phyloP scores from a whole-genome alignment of 192 early-diverging fungal species.

The Podila verticillata region DNA sequence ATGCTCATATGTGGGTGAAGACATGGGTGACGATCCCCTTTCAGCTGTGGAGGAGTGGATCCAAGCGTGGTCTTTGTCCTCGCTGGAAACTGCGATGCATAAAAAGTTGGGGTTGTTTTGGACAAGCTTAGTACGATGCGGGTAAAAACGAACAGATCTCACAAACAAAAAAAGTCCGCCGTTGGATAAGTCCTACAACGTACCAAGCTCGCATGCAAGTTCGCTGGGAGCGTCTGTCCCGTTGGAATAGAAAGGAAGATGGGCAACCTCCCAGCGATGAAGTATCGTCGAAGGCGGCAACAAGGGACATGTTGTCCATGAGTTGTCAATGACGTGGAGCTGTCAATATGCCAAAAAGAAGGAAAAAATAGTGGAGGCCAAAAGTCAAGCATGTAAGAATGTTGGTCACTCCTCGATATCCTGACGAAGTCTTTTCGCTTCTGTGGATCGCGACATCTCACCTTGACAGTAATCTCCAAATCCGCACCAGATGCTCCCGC shows the following conservation, averaged over 20 bases:
- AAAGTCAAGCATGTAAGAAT: neutral
- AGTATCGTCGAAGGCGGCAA: conserved; percentile 36
- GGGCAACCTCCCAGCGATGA: conserved; percentile 40
- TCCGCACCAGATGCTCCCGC: conserved; percentile 21
- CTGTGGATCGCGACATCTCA: neutral
- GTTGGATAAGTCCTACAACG: neutral
- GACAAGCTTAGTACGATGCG: too few species aligned
- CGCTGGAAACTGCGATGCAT: conserved; percentile 3
- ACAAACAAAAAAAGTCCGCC: too few species aligned
- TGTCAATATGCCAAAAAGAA: neutral
- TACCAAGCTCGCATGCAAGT: conserved; percentile 26
- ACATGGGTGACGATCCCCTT: conserved; percentile 26
- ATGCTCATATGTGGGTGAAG: conserved; percentile 28
- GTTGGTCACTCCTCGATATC: too few species aligned
- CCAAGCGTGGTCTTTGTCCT: conserved; percentile 26
- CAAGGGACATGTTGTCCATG: conserved; percentile 47
- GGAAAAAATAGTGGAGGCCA: neutral
- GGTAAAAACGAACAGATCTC: too few species aligned
- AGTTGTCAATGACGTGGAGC: conserved; percentile 46
- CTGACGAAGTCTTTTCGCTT: too few species aligned
- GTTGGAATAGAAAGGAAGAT: conserved; percentile 5
- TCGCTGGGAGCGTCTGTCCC: conserved; percentile 5
- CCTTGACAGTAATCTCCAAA: conserved; percentile 40
- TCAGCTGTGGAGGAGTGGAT: conserved; percentile 19
- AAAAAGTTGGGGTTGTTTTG: too few species aligned